These are phyloP conservation scores for Aspergillus versicolor DNA, from an alignment of 2,329 filamentous ascomycete species.

Conservation along the genomic window DNA sequence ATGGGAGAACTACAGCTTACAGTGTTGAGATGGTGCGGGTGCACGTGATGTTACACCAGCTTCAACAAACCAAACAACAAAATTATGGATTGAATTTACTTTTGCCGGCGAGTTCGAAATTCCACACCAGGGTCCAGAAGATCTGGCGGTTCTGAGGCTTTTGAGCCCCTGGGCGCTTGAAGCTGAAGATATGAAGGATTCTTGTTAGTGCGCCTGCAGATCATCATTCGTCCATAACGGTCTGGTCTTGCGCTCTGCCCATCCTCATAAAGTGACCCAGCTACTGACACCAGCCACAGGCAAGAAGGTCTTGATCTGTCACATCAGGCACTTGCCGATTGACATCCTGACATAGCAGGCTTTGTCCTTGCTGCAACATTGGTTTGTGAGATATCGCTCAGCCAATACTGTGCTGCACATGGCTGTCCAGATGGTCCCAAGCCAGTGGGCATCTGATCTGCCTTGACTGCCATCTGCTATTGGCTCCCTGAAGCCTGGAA, in stretches of 20 bases:
- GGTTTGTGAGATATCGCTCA: conserved; percentile 5
- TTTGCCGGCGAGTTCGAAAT: not conserved
- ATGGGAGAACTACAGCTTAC: not conserved
- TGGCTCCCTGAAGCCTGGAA: conserved; percentile 5
- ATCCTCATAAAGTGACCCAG: not conserved
- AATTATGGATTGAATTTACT: not conserved
- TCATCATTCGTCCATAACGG: conserved; percentile 8
- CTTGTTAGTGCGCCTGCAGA: conserved; percentile 7
- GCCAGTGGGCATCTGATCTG: conserved; percentile 3
- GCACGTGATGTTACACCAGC: not conserved
- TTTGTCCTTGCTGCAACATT: not conserved
- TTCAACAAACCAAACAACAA: too few relatives aligned
- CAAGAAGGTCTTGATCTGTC: not conserved
- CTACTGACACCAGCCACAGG: not conserved
- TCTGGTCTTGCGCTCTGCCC: not conserved
- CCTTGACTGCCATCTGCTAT: not conserved
- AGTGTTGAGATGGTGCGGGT: not conserved
- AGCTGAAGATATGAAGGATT: not conserved
- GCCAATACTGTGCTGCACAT: conserved; percentile 8
- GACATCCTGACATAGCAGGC: not conserved
- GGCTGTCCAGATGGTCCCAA: conserved; percentile 1
- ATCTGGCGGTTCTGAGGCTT: not conserved
- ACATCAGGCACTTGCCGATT: not conserved
- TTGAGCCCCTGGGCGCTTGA: not conserved
- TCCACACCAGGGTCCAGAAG: not conserved